Evolutionary conservation across 1,284 basidiomycete genomes (phyloP), one percentile per base, ranked within the genome.

Genomic region (Anthracocystis panici-leucophaei): DNA sequence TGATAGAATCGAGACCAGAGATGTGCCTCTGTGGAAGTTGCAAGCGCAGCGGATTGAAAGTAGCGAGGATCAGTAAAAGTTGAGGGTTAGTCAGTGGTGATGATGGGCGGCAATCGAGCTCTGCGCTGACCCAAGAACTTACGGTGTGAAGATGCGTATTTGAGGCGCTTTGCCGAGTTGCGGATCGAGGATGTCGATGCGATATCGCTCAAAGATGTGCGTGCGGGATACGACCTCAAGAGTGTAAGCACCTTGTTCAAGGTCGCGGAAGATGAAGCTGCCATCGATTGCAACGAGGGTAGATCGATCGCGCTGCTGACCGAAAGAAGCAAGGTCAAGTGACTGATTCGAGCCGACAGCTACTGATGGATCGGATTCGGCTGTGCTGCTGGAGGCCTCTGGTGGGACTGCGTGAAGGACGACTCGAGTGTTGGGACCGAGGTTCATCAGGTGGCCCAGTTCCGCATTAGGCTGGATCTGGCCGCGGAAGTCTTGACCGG

Each of bases 261-360:
- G 67, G 45, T 79, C 48, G 11, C 65, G 58, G 33, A 79, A 76
- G 65, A 79, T 65, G 60, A 76, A 70, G 56, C 65, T 69, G 45
- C 77, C 77, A 41, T 79, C 77, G 20, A 64, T 58, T 1, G 65
- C 51, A 2, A 76, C 65, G 14, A 69, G 57, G 2, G 77, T 79
- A 29, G 50, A 53, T 21, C 71, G 71, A 40, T 74, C 71, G 23
- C 62, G 65, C 20, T 53, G 61, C 51, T 65, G 61, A 8, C 71
- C 71, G 27, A 61, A 65, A 4, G 53, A 29, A 25, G 65, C 59
- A 31, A 74, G 45, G 29, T 71, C 46, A 5, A 48, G 11, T 21
- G 52, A 53, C 5, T 12, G 10, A 12, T 57, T 62, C 10, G 46
- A 25, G 23, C 14, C 16, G 7, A 20, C 45, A 29, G 27, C 41